Evolutionary conservation across 1,284 basidiomycete genomes (phyloP).

Genomic region (Wolfiporia cocos): DNA sequence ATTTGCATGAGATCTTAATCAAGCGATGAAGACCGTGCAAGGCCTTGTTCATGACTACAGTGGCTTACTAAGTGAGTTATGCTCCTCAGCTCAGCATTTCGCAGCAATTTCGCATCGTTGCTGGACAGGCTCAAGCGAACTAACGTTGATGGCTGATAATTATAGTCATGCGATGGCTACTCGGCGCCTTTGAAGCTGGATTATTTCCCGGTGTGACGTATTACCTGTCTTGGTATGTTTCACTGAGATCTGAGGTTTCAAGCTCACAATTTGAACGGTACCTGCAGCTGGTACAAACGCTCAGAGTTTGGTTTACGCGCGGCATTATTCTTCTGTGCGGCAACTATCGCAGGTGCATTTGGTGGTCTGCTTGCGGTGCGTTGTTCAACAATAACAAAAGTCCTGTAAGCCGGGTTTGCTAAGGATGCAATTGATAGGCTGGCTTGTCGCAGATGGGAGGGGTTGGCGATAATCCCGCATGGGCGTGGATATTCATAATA

Average conservation of each 20-base stretch:
- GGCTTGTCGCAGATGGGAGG: slow-evolving; percentile 68
- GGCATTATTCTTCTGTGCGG: slow-evolving; percentile 71
- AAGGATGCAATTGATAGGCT: slow-evolving; percentile 32
- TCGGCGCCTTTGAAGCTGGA: slow-evolving; percentile 69
- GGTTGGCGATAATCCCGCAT: slow-evolving; percentile 53
- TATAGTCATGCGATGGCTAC: slow-evolving; percentile 55
- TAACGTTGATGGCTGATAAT: no score
- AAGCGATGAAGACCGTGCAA: slow-evolving; percentile 50
- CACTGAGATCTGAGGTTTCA: neutral
- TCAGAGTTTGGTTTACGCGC: slow-evolving; percentile 62
- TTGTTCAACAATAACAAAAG: neutral
- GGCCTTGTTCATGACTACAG: slow-evolving; percentile 60
- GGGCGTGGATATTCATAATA: slow-evolving; percentile 73
- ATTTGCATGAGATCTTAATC: neutral
- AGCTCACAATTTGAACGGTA: slow-evolving; percentile 3
- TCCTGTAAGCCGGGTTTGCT: neutral
- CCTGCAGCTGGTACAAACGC: slow-evolving; percentile 38
- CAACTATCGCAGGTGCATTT: slow-evolving; percentile 67
- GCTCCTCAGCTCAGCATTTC: neutral
- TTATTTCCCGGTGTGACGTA: slow-evolving; percentile 64
- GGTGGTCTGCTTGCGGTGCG: slow-evolving; percentile 61
- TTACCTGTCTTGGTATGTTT: slow-evolving; percentile 57
- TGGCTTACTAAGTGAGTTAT: slow-evolving; percentile 49
- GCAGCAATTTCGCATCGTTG: no score
- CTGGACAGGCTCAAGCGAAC: no score